Evolutionary conservation across 495 filamentous ascomycete genomes (phyloP).

Genomic region (Talaromyces trachyspermus): DNA sequence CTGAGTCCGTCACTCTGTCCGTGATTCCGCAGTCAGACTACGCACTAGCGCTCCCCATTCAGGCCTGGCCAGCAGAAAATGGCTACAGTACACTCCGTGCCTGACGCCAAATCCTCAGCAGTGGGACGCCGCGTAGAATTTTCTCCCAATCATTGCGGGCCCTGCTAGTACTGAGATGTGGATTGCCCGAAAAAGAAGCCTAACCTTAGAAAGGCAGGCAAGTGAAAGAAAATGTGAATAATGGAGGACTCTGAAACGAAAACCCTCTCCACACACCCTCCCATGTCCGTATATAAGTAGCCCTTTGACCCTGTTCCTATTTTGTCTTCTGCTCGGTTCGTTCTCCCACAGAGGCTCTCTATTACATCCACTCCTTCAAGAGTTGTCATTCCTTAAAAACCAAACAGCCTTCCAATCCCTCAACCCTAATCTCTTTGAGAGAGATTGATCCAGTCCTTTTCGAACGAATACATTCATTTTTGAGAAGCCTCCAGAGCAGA

Average conservation of each 20-base stretch:
- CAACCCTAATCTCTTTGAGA: constrained; percentile 8
- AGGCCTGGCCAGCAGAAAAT: too few species aligned
- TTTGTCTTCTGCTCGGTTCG: neutral
- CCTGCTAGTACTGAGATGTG: too few species aligned
- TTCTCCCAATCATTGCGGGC: too few species aligned
- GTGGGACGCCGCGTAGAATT: too few species aligned
- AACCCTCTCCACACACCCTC: too few species aligned
- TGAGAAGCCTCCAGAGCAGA: constrained; percentile 12
- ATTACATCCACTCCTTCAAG: constrained; percentile 4
- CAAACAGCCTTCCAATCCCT: neutral
- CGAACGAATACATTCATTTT: constrained; percentile 5
- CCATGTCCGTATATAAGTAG: neutral
- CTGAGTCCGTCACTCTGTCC: neutral
- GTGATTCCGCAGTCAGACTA: neutral
- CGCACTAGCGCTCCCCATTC: too few species aligned
- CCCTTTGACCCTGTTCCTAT: neutral
- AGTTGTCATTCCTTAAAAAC: constrained; percentile 6
- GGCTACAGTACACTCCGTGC: too few species aligned
- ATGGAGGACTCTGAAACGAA: too few species aligned
- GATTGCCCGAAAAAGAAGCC: too few species aligned
- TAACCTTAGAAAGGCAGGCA: too few species aligned
- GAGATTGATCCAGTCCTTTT: constrained; percentile 3
- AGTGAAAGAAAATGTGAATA: too few species aligned
- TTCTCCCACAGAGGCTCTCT: neutral
- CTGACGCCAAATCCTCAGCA: too few species aligned